Conservation (phyloP, 164 flowering plant species). For the Protea cynaroides region DNA sequence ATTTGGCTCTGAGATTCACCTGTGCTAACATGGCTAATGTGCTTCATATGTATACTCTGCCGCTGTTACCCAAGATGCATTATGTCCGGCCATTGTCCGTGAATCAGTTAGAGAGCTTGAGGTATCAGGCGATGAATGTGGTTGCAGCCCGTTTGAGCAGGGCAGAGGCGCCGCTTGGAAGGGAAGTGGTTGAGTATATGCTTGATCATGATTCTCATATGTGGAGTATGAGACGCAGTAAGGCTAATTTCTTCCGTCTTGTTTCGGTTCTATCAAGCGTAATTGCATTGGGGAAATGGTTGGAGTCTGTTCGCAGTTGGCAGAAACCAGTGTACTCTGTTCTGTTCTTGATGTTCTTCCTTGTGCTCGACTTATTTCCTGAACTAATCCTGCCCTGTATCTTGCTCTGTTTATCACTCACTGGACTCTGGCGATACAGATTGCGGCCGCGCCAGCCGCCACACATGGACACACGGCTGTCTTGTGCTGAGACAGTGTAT, state of each 20-base stretch:
- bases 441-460: conserved; percentile 21
- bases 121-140: conserved; percentile 34
- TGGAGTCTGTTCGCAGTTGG: conserved; percentile 30
- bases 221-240: conserved; percentile 43
- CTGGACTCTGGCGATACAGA: conserved; percentile 23
- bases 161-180: conserved; percentile 39
- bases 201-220: conserved; percentile 35
- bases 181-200: conserved; percentile 49
- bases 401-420: conserved; percentile 10
- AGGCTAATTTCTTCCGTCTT: conserved; percentile 34
- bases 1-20: conserved; percentile 38
- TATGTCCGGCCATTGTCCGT: conserved; percentile 33
- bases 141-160: conserved; percentile 28
- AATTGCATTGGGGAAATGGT: conserved; percentile 14
- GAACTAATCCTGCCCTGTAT: conserved; percentile 23
- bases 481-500: conserved; percentile 20
- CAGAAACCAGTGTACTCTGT: conserved; percentile 23
- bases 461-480: conserved; percentile 28
- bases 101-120: conserved; percentile 27
- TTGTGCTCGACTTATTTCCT: conserved; percentile 12
- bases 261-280: conserved; percentile 24
- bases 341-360: conserved; percentile 16
- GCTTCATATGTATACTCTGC: conserved; percentile 27
- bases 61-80: conserved; percentile 47
- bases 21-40: conserved; percentile 29